Evolutionary conservation across 345 rosid species (phyloP).

Genomic region (Turnera subulata): DNA sequence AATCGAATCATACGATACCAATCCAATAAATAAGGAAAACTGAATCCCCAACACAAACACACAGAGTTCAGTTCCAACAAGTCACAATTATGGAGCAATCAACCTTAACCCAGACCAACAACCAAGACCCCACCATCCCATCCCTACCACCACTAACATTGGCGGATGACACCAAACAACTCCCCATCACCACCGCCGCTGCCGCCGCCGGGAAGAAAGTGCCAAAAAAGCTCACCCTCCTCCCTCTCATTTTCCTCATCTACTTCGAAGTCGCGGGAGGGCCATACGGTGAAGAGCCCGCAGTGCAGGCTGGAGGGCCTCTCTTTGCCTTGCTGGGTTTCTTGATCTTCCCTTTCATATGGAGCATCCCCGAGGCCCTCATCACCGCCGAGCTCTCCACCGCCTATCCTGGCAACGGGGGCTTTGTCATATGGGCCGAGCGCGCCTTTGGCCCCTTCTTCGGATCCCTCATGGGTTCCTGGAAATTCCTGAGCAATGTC

Average conservation of each 20-base stretch:
- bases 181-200: constrained; percentile 11
- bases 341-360: constrained; percentile 72
- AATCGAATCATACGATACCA: too few species aligned
- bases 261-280: constrained; percentile 96
- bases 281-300: constrained; percentile 74
- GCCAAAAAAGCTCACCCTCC: constrained; percentile 50
- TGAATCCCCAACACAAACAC: too few species aligned
- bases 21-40: too few species aligned
- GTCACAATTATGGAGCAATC: too few species aligned
- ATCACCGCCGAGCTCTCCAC: constrained; percentile 90
- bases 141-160: too few species aligned
- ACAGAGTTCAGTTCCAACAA: too few species aligned
- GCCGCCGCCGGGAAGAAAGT: constrained; percentile 3
- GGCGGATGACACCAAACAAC: too few species aligned
- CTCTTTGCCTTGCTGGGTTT: constrained; percentile 64
- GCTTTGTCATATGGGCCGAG: constrained; percentile 79
- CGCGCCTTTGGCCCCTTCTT: constrained; percentile 67
- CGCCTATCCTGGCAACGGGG: constrained; percentile 81
- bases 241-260: constrained; percentile 79
- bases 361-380: constrained; percentile 87
- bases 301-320: constrained; percentile 77
- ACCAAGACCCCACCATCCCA: too few species aligned
- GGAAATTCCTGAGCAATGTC: constrained; percentile 77
- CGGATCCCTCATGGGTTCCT: constrained; percentile 78
- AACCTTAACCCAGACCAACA: too few species aligned